These are phyloP conservation scores for Curvularia eragrostidis DNA, from an alignment of 2,329 filamentous ascomycete genomes.

Conservation along the genomic window DNA sequence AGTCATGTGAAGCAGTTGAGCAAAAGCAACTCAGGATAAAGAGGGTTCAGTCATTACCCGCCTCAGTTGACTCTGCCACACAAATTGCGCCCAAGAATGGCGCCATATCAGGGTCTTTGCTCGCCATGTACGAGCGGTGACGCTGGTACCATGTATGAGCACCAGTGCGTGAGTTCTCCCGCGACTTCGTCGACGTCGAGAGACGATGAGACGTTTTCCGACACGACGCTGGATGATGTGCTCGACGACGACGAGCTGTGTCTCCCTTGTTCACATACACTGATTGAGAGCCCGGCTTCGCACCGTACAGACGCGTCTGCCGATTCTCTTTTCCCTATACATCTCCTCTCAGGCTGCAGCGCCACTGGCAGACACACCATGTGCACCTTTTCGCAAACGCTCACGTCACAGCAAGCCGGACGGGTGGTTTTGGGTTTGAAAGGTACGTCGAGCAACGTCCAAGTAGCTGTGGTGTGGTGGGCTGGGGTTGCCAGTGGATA, in stretches of 20 bases:
- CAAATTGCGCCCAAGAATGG: constrained; percentile 10
- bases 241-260: constrained; percentile 8
- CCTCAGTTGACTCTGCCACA: constrained; percentile 5
- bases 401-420: constrained; percentile 29
- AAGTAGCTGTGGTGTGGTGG: neutral
- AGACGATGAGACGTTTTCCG: constrained; percentile 25
- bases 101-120: constrained; percentile 25
- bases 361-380: constrained; percentile 33
- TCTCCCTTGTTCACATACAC: constrained; percentile 2
- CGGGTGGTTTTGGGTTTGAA: constrained; percentile 10
- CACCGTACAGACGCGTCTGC: constrained; percentile 4
- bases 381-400: constrained; percentile 38
- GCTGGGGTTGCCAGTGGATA: constrained; percentile 1
- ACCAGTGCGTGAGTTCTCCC: constrained; percentile 17
- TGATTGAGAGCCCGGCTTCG: constrained; percentile 6
- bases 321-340: constrained; percentile 27
- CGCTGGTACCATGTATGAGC: constrained; percentile 26
- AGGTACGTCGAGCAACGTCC: constrained; percentile 24
- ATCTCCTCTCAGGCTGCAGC: constrained; percentile 41
- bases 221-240: constrained; percentile 21
- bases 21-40: constrained; percentile 12
- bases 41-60: neutral
- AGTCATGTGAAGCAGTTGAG: constrained; percentile 4
- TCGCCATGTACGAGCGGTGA: constrained; percentile 34
- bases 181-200: constrained; percentile 16